Conservation (phyloP, 495 filamentous ascomycete genomes). For the Hypoxylon intermedium region DNA sequence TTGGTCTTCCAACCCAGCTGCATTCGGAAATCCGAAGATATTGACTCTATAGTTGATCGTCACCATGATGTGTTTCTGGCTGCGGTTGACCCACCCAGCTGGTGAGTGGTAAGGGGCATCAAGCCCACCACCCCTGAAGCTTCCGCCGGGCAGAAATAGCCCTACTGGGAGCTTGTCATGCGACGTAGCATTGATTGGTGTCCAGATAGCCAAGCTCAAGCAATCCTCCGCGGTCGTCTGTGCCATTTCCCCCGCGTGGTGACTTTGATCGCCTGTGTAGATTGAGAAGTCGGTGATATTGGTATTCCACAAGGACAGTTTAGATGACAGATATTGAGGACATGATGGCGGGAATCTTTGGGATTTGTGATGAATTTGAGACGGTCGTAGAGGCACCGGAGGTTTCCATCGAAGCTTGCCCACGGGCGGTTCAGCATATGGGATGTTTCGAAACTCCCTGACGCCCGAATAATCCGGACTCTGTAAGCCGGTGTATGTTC, state of each 20-base stretch:
- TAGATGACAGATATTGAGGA: slow-evolving; percentile 44
- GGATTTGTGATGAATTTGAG: slow-evolving; percentile 41
- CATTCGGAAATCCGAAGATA: slow-evolving; percentile 67
- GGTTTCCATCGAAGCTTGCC: slow-evolving; percentile 51
- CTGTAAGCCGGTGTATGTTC: slow-evolving; percentile 50
- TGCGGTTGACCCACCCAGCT: slow-evolving; percentile 48
- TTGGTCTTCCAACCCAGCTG: slow-evolving; percentile 40
- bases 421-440: slow-evolving; percentile 53
- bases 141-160: slow-evolving; percentile 58
- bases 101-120: slow-evolving; percentile 55
- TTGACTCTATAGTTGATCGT: slow-evolving; percentile 67
- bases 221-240: slow-evolving; percentile 58
- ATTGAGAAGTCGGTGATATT: slow-evolving; percentile 47
- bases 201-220: slow-evolving; percentile 62
- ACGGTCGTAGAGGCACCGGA: slow-evolving; percentile 43
- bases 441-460: slow-evolving; percentile 56
- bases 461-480: slow-evolving; percentile 47
- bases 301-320: slow-evolving; percentile 44
- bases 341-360: slow-evolving; percentile 48
- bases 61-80: slow-evolving; percentile 61
- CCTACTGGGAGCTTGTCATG: slow-evolving; percentile 52
- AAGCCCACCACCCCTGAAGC: slow-evolving; percentile 50
- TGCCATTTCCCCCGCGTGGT: slow-evolving; percentile 42
- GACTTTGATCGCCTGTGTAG: slow-evolving; percentile 42
- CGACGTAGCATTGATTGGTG: slow-evolving; percentile 44